Evolutionary conservation across 768 basidiomycete genomes (phyloP).

Genomic region (Hemileccinum impolitum): DNA sequence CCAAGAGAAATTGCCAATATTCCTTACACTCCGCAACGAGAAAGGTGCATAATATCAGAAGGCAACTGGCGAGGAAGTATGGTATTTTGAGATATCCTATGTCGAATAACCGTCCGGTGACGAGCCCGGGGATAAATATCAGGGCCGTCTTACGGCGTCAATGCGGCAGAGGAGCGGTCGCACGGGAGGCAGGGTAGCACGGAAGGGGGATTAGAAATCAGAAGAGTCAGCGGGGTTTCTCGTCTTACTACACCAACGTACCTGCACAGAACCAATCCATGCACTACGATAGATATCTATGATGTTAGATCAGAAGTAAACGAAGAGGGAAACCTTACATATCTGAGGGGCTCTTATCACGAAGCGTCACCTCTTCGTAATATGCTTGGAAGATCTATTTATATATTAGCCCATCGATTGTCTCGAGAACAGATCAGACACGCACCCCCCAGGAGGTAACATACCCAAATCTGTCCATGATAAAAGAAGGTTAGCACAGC

Average conservation of each 20-base stretch:
- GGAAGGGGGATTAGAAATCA: too few species aligned
- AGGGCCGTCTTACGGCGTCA: constrained; percentile 51
- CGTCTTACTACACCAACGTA: constrained; percentile 13
- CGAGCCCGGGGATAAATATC: constrained; percentile 57
- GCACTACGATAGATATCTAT: constrained; percentile 42
- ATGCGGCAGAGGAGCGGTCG: not conserved
- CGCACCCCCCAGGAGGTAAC: constrained; percentile 73
- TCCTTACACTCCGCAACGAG: constrained; percentile 66
- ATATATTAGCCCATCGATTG: not conserved
- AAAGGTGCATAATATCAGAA: constrained; percentile 56
- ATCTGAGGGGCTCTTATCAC: constrained; percentile 50
- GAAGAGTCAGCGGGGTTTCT: not conserved
- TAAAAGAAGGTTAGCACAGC: not conserved
- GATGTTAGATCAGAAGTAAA: not conserved
- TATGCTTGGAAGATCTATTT: constrained; percentile 68
- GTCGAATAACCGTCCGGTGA: constrained; percentile 71
- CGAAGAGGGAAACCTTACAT: constrained; percentile 43
- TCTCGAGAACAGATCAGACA: constrained; percentile 18
- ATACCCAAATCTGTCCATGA: constrained; percentile 51
- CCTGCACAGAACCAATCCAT: constrained; percentile 81
- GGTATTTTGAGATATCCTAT: constrained; percentile 61
- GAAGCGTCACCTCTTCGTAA: constrained; percentile 55
- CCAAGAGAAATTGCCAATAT: constrained; percentile 79
- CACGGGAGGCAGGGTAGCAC: not conserved
- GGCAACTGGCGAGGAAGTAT: constrained; percentile 42